Evolutionary conservation across 768 basidiomycete genomes (phyloP), one percentile per base, ranked within the genome.

Genomic region (Boletellus emodensis): DNA sequence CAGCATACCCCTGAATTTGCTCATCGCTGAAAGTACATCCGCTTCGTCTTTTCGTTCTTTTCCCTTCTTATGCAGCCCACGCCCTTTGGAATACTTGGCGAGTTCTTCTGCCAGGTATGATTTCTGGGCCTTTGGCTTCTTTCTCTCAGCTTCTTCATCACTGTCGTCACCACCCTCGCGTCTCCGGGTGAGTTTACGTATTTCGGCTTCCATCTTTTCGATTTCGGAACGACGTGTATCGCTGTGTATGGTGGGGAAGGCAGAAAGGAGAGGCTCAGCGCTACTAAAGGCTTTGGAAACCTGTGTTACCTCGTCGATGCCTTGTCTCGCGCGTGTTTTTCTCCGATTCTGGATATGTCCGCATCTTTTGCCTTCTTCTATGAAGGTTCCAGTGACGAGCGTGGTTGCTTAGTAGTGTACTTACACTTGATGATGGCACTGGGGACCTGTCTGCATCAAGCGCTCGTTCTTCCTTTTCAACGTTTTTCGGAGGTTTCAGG

Each of bases 161-260:
- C 87, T 87, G 38, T 79, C 83, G 22, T 75, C 76, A 13, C 74
- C 73, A 9, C 75, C 74, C 24, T 75, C 78, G 9, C 78, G 79
- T 38, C 75, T 77, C 53, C 83, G 82, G 26, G 81, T 75, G 7
- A 95, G 80, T 54, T 81, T 85, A 22, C 90, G 85, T 48, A 97
- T 87, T 40, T 92, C 88, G 7, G 82, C 83, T 67, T 97, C 91
- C 84, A 97, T 90, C 59, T 80, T 85, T 58, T 84, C 85, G 44
- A 96, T 90, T 64, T 93, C 84, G 7, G 81, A 74, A 61, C 85
- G 80, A 18, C 88, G 86, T 11, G 78, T 69, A 32, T 76, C 75
- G 46, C 87, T 92, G 51, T 4, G 40, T 33, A 26, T 5, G 18
- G 43, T 43, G 52, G 37, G 6, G 14, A 14, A 26, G 24, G 24